Evolutionary conservation across 164 flowering plant genomes (phyloP), one percentile per base, ranked within the genome.

Genomic region (Vitis rotundifolia): DNA sequence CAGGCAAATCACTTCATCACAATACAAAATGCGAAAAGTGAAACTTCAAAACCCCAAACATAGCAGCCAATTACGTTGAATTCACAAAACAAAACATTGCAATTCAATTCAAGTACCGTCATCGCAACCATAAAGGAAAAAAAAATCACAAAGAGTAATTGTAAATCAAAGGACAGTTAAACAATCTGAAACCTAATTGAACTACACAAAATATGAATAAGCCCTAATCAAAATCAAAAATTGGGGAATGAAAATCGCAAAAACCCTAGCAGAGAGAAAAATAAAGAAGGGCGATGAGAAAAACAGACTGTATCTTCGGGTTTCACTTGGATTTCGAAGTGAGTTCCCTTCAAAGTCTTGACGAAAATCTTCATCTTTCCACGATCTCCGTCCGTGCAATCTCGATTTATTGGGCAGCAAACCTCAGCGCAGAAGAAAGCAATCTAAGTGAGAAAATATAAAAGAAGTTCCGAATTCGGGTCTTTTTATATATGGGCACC

Each of bases 291-390:
- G 57, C 9, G 0, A 51, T 12, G 49, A 16, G 31, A 37, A 44
- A 69, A 62, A 31, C 72, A 22, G 64, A 90, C 94, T 80, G 82
- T 78, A 69, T 90, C 87, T 49, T 83, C 77, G 9, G 91, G 89
- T 48, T 86, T 81, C 60, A 90, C 97, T 83, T 89, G 85, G 85
- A 92, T 80, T 56, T 87, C 94, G 79, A 92, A 92, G 84, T 82
- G 83, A 47, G 85, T 75, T 0, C 95, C 95, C 76, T 92, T 92
- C 70, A 92, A 76, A 53, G 97, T 92, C 86, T 92, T 92, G 58
- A 92, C 91, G 77, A 73, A 80, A 68, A 92, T 68, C 89, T 90
- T 92, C 97, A 92, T 92, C 83, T 65, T 85, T 69, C 52, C 37
- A 49, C 60, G 29, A 48, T 56, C 51, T 51, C 56, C 51, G 37